Evolutionary conservation across 345 rosid species (phyloP), one percentile per base, ranked within the genome.

Genomic region (Dipteronia dyeriana): DNA sequence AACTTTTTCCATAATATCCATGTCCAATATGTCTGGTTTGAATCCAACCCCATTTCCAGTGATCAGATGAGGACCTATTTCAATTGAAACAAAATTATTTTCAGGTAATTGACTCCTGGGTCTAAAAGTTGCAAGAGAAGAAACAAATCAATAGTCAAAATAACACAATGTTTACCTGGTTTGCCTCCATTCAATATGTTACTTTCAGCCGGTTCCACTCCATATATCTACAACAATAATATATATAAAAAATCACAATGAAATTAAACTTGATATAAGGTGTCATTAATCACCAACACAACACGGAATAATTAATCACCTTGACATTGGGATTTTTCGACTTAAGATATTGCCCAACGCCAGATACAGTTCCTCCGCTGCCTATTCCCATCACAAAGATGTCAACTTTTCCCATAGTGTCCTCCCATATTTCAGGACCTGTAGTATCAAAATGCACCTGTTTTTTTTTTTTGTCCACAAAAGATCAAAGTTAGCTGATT

Each of bases 401-500:
- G 78, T 96, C 99, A 0, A 96, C 98, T 77, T 91, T 83, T 19
- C 99, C 97, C 68, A 82, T 85, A 3, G 99, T 91, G 62, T 93
- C 99, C 82, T 94, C 99, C 99, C 99, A 96, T 78, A 96, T 94
- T 84, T 96, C 98, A 79, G 97, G 99, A 47, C 99, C 98, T 0
- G 99, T 96, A 1, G 99, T 96, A 57, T 96, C 98, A 80, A 82
- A 96, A 81, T 96, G 99, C 70, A 83, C 86, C 99, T 95, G 81
- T 82, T 78, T 51, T 16, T 56, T 14, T 53, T 51, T 14, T 16
- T 51, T 14, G 13, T 13, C 78, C 63, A 80, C 31, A 51, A 73
- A 11, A 23, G 41, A 13, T 56, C 70, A 73, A 2, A n/a, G 20
- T 4, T 19, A 11, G 17, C 2, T 25, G 6, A 23, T 73, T 17